These are phyloP conservation scores for Psilocybe mexicana DNA, from an alignment of 1,284 basidiomycete genomes.

Conservation along the genomic window DNA sequence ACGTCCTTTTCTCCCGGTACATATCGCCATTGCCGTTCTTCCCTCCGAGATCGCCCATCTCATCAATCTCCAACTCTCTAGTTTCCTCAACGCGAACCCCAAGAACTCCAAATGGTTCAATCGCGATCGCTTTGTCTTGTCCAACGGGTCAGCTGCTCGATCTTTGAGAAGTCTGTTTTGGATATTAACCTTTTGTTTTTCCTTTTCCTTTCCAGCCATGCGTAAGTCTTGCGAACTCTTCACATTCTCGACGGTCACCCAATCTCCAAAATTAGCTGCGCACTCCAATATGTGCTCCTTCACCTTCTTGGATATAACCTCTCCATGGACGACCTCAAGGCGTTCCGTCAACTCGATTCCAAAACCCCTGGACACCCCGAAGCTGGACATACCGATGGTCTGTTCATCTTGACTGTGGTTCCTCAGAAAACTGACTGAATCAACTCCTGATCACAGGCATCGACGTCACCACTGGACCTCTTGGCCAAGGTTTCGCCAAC, in stretches of 20 bases:
- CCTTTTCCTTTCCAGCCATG: conserved; percentile 49
- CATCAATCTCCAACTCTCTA: conserved; percentile 29
- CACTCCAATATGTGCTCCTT: conserved; percentile 81
- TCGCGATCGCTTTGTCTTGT: conserved; percentile 87
- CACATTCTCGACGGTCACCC: not conserved
- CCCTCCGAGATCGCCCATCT: conserved; percentile 9
- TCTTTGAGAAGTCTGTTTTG: conserved; percentile 6
- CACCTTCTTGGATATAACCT: conserved; percentile 86
- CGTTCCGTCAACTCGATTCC: conserved; percentile 85
- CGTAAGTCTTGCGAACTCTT: conserved; percentile 45
- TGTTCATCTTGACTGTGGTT: conserved; percentile 3
- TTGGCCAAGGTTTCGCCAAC: conserved; percentile 93
- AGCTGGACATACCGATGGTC: conserved; percentile 83
- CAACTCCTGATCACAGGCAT: conserved; percentile 48
- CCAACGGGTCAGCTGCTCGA: conserved; percentile 60
- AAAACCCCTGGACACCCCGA: conserved; percentile 94
- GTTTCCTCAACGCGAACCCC: conserved; percentile 86
- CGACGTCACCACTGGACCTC: conserved; percentile 95
- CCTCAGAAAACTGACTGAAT: not conserved
- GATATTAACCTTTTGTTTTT: conserved; percentile 12
- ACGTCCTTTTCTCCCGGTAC: conserved; percentile 82
- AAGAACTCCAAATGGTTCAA: conserved; percentile 91
- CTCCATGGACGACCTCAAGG: conserved; percentile 82
- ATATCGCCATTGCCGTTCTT: conserved; percentile 8
- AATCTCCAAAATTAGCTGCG: conserved; percentile 56